A percentile compares a stretch with the other conserved stretches of the same genome.
phyloP scores from a whole-genome alignment of 441 rosid species.

The Pelargonium cotyledonis region DNA sequence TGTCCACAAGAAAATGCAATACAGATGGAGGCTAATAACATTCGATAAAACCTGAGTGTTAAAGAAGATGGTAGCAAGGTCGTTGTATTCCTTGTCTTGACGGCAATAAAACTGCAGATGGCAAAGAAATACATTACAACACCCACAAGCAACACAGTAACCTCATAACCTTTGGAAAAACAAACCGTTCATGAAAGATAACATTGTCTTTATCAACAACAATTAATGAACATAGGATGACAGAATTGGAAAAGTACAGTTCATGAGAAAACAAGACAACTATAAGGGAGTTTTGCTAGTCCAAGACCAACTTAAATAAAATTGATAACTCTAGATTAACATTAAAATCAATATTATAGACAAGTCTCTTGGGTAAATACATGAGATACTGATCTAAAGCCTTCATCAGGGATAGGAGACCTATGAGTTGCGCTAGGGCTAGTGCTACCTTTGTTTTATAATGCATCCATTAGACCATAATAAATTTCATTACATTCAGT shows the following conservation, averaged over 20 bases:
- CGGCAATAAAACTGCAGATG: slow-evolving; percentile 75
- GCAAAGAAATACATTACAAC: slow-evolving; percentile 19
- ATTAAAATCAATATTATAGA: neutral
- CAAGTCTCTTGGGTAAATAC: neutral
- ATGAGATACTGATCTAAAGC: neutral
- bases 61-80: slow-evolving; percentile 96
- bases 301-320: neutral
- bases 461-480: neutral
- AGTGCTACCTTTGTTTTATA: neutral
- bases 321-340: neutral
- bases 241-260: neutral
- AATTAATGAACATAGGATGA: neutral
- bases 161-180: neutral
- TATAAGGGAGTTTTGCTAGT: neutral
- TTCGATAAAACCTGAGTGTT: slow-evolving; percentile 70
- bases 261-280: neutral
- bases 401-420: neutral
- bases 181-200: neutral
- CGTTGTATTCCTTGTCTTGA: slow-evolving; percentile 75
- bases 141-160: slow-evolving; percentile 10
- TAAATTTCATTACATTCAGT: neutral
- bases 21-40: slow-evolving; percentile 7
- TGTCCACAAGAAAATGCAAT: neutral
- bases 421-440: neutral
- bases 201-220: neutral